A percentile compares a stretch with the other conserved stretches of the same genome.
Conservation (phyloP, 202 grass and related monocot genomes). For the Carex arenaria region DNA sequence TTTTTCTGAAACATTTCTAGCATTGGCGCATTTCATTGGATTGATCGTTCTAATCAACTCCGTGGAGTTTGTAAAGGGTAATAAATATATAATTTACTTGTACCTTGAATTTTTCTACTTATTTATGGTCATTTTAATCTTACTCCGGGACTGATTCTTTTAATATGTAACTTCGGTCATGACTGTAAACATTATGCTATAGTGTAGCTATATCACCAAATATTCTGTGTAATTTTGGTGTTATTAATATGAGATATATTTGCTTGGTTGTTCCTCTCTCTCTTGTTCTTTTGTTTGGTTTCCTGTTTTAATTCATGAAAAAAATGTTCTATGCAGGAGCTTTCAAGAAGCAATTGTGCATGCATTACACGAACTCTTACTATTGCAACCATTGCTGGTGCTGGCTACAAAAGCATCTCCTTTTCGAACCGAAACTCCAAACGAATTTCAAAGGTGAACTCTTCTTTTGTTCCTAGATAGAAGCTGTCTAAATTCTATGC, state of each 20-base stretch:
- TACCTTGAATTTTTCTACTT: not conserved
- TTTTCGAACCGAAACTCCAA: conserved; percentile 44
- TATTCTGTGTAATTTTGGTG: not conserved
- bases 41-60: conserved; percentile 58
- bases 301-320: conserved; percentile 18
- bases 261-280: not conserved
- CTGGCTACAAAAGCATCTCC: conserved; percentile 63
- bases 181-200: conserved; percentile 3
- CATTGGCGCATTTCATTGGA: conserved; percentile 80
- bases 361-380: conserved; percentile 54
- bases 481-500: not conserved
- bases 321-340: conserved; percentile 43
- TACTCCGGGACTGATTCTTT: not conserved
- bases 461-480: not conserved
- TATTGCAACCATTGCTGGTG: conserved; percentile 72
- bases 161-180: not conserved
- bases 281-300: not conserved
- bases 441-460: conserved; percentile 52
- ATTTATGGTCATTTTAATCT: not conserved
- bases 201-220: conserved; percentile 13
- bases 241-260: conserved; percentile 8
- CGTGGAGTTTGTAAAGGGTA: conserved; percentile 45
- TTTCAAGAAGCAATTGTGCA: conserved; percentile 60
- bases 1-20: conserved; percentile 29
- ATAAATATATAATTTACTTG: conserved; percentile 1